phyloP scores from a whole-genome alignment of 805 yeast genomes.

The Monosporozyma yasuniensis region DNA sequence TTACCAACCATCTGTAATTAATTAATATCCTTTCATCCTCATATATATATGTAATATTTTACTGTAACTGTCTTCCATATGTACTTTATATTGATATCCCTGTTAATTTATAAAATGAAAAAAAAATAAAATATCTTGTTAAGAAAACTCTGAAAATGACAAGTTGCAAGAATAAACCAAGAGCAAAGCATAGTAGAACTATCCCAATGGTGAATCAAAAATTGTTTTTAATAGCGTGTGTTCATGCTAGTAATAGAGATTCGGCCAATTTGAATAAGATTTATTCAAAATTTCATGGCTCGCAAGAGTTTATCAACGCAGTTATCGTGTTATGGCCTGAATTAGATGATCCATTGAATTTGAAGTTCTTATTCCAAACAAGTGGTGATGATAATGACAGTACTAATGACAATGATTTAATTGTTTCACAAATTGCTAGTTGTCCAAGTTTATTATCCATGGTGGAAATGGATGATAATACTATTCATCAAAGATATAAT shows the following conservation, averaged over 20 bases:
- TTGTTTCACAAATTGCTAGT: constrained; percentile 16
- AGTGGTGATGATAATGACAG: constrained; percentile 1
- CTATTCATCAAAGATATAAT: constrained; percentile 9
- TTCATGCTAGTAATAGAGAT: constrained; percentile 21
- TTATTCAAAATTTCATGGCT: constrained; percentile 5
- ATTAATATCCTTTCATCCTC: neutral
- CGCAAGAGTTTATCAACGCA: constrained; percentile 14
- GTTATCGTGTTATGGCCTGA: constrained; percentile 28
- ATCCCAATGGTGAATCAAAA: constrained; percentile 10
- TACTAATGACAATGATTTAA: constrained; percentile 13
- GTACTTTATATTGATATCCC: too few relatives aligned
- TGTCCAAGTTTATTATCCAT: constrained; percentile 16
- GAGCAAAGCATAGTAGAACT: neutral
- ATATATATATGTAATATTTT: neutral
- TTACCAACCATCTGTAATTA: neutral
- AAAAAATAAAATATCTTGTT: neutral
- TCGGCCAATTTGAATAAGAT: constrained; percentile 5
- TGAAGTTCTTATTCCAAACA: constrained; percentile 11
- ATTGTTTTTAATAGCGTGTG: constrained; percentile 17
- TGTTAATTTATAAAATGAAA: neutral
- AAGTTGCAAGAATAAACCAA: neutral
- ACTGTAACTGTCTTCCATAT: neutral
- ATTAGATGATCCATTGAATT: constrained; percentile 17
- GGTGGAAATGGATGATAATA: constrained; percentile 17
- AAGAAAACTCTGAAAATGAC: neutral